These are phyloP conservation scores for Heliamphora pulchella DNA, from an alignment of 179 eudicot genomes.

Conservation along the genomic window DNA sequence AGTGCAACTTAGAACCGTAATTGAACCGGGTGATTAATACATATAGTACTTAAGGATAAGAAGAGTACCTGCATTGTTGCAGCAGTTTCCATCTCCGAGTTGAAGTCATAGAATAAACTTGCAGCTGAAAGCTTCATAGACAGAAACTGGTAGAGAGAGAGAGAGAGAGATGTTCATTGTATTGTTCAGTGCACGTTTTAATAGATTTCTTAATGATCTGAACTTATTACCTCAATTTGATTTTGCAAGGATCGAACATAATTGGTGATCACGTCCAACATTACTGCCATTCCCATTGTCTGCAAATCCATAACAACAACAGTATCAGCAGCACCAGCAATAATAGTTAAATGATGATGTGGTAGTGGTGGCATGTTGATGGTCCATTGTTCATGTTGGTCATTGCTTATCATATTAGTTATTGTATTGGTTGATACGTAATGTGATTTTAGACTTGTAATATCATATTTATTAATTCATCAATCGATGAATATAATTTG, in stretches of 20 bases:
- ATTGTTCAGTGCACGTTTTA: neutral
- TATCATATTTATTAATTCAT: too few relatives aligned
- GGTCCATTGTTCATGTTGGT: too few relatives aligned
- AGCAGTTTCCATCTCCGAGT: constrained; percentile 62
- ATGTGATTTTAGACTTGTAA: too few relatives aligned
- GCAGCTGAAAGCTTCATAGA: constrained; percentile 97
- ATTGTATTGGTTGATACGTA: too few relatives aligned
- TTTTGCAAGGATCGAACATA: constrained; percentile 79
- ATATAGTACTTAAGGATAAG: neutral
- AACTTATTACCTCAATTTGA: constrained; percentile 71
- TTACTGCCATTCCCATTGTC: constrained; percentile 98
- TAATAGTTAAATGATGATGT: neutral
- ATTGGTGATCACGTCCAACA: constrained; percentile 90
- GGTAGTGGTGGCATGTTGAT: too few relatives aligned
- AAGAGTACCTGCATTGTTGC: constrained; percentile 44
- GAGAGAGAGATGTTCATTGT: constrained; percentile 2
- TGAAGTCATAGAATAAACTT: constrained; percentile 80
- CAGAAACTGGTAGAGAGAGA: constrained; percentile 48
- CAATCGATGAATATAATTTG: too few relatives aligned
- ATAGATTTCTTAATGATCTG: too few relatives aligned
- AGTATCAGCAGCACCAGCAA: neutral
- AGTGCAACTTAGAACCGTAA: neutral
- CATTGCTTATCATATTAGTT: too few relatives aligned
- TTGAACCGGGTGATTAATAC: neutral
- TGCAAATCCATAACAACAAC: constrained; percentile 23